Conservation (phyloP, 495 filamentous ascomycete genomes). For the Xylaria castorea region DNA sequence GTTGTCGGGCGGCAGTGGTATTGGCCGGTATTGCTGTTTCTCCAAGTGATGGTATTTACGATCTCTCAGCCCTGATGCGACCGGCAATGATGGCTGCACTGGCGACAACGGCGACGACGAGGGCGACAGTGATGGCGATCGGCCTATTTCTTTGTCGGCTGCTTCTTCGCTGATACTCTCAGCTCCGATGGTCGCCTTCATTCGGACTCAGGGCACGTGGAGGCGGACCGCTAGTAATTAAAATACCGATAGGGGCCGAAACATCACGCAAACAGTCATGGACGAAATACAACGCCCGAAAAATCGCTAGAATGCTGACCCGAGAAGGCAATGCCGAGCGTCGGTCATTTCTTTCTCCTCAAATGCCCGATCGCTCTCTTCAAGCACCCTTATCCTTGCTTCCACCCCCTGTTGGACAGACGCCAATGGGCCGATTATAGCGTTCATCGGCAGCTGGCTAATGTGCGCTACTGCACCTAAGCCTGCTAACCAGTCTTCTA, state of each 20-base stretch:
- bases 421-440: conserved; percentile 1
- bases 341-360: conserved; percentile 1
- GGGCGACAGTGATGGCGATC: neutral
- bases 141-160: neutral
- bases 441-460: neutral
- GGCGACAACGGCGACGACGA: neutral
- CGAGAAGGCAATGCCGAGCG: conserved; percentile 14
- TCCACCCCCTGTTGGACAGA: neutral
- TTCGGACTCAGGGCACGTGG: neutral
- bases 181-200: neutral
- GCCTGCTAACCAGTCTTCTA: neutral
- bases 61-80: neutral
- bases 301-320: conserved; percentile 10
- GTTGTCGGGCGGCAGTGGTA: neutral
- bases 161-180: neutral
- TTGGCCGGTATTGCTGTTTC: neutral
- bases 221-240: conserved; percentile 11
- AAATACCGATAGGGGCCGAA: conserved; percentile 1
- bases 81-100: neutral
- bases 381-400: neutral
- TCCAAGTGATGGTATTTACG: neutral
- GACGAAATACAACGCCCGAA: conserved; percentile 17
- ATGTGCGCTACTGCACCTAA: neutral
- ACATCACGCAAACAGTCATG: conserved; percentile 12
- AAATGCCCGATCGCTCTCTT: neutral